Conservation (phyloP, 2,329 filamentous ascomycete species). For the Daldinia sp. region DNA sequence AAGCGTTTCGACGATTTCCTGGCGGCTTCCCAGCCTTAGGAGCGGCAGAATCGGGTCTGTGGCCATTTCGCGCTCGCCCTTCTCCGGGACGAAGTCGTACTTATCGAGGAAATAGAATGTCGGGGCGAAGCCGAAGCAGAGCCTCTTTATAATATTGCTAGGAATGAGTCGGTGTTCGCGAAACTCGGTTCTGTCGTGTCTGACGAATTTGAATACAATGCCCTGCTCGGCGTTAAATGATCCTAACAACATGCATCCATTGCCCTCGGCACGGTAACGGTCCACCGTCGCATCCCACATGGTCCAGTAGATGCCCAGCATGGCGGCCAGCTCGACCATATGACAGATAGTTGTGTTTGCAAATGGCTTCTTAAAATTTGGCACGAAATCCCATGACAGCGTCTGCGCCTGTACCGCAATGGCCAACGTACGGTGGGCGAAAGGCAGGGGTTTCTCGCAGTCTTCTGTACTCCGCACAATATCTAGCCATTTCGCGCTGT, state of each 20-base stretch:
- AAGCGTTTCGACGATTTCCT: constrained; percentile 65
- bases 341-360: constrained; percentile 67
- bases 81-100: constrained; percentile 11
- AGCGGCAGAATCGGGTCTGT: constrained; percentile 57
- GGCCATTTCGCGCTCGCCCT: background rate
- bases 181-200: constrained; percentile 63
- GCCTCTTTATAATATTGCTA: constrained; percentile 64
- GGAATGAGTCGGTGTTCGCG: constrained; percentile 65
- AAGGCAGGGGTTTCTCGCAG: constrained; percentile 16
- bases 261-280: constrained; percentile 67
- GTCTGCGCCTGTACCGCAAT: constrained; percentile 43
- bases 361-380: constrained; percentile 51
- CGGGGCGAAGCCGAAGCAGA: constrained; percentile 67
- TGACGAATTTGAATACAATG: constrained; percentile 66
- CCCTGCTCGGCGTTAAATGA: constrained; percentile 62
- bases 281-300: constrained; percentile 66
- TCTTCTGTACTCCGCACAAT: background rate
- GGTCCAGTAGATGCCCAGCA: constrained; percentile 69
- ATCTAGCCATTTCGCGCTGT: constrained; percentile 49
- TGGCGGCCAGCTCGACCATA: constrained; percentile 65
- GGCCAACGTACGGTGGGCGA: constrained; percentile 32
- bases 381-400: constrained; percentile 46
- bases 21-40: constrained; percentile 59
- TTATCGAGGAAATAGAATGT: constrained; percentile 61
- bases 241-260: constrained; percentile 65